These are phyloP conservation scores for Castanea sativa DNA, from an alignment of 306 rosid genomes.

Conservation along the genomic window DNA sequence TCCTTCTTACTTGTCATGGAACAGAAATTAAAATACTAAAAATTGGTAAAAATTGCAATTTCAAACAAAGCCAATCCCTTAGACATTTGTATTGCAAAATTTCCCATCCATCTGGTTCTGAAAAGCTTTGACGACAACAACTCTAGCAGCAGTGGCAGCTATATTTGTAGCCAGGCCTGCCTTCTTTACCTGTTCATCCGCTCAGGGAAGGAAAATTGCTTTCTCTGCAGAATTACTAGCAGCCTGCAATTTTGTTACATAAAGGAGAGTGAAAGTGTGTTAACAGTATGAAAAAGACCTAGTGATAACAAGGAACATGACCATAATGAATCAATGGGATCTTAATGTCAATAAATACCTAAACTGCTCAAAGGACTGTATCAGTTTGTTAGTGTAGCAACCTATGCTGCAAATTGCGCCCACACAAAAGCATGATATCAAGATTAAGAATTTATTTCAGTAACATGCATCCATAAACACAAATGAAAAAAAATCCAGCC, in stretches of 20 bases:
- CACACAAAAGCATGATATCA: too few relatives aligned
- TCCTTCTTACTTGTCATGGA: too few relatives aligned
- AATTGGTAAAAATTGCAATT: slow-evolving; percentile 64
- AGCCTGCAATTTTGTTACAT: slow-evolving; percentile 46
- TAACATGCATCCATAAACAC: too few relatives aligned
- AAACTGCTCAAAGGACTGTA: slow-evolving; percentile 61
- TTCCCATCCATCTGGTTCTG: slow-evolving; percentile 91
- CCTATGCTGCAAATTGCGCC: too few relatives aligned
- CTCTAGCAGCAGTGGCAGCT: slow-evolving; percentile 92
- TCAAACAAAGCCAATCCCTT: slow-evolving; percentile 29
- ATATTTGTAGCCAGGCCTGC: slow-evolving; percentile 75
- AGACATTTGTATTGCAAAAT: slow-evolving; percentile 66
- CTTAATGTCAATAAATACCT: slow-evolving; percentile 45
- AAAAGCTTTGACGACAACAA: slow-evolving; percentile 95
- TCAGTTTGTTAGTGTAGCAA: slow-evolving; percentile 35
- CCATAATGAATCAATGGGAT: neutral
- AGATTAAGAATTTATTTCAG: too few relatives aligned
- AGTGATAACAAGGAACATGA: neutral
- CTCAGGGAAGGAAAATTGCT: slow-evolving; percentile 57
- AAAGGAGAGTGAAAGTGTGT: neutral
- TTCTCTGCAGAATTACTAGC: slow-evolving; percentile 73
- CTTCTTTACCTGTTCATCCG: slow-evolving; percentile 76
- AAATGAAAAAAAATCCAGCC: too few relatives aligned
- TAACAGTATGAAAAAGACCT: neutral
- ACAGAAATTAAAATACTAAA: slow-evolving; percentile 35